Base-by-base conservation (phyloP, 2,329 filamentous ascomycete genomes). In the Claviceps purpurea region DNA sequence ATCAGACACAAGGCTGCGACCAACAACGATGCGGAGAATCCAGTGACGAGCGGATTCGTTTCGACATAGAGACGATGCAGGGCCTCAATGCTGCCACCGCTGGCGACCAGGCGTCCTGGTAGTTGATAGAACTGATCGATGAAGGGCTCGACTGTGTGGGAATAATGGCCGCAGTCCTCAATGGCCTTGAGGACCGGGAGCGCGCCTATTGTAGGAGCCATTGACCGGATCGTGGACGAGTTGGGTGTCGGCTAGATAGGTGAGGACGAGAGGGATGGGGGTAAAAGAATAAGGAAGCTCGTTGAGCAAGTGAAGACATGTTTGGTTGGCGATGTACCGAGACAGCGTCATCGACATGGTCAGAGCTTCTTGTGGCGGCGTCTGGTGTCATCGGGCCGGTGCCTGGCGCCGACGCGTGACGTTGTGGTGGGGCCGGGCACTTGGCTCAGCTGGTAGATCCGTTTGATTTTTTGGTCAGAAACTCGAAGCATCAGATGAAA, bases 41-140 rank as follows among this genome's bases (percentile, higher is more conserved):
- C 86, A 1, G 80, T 82, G 30, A 95, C 75, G 43, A 95, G 72
- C 0, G 93, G 93, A 64, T 98, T 97, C 18, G 91, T 97, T 47
- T 81, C 75, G 52, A 85, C 66, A 62, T 97, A 98, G 53, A 95
- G 70, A 47, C 82, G 72, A 60, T 81, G 74, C 51, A 96, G 71
- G 50, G 73, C 79, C 50, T 80, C 75, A 38, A 77, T 68, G 63
- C 79, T 81, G 57, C 75, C 74, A 56, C 81, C 72, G 58, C 78
- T 78, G 49, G 79, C 76, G 55, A 81, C 65, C 50, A 87, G 64
- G 58, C 81, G 79, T 52, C 77, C 72, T 11, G 89, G 87, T 37
- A 95, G 76, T 60, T 80, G 73, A 63, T 78, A 78, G 53, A 90
- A 73, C 66, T 89, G 83, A 10, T 78, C 73, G 46, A 89, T 63